Conservation (phyloP, 768 basidiomycete genomes). For the Lentinula guzmanii region DNA sequence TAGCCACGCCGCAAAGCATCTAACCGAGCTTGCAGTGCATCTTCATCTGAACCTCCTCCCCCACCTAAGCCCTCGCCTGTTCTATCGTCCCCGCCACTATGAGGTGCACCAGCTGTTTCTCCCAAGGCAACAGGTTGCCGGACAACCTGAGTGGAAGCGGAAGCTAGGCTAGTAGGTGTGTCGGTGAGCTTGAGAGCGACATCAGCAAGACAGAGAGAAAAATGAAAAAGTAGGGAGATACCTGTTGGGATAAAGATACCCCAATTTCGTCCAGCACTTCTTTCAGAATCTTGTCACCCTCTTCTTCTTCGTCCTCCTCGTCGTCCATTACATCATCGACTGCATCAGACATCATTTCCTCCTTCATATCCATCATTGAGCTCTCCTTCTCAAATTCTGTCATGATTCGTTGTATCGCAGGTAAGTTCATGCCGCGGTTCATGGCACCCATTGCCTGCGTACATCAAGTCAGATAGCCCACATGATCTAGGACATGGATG, state of each 20-base stretch:
- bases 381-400: conserved; percentile 97
- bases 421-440: conserved; percentile 94
- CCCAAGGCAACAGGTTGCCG: conserved; percentile 86
- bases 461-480: background rate
- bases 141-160: conserved; percentile 52
- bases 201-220: conserved; percentile 9
- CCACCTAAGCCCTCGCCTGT: conserved; percentile 14
- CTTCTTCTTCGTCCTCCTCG: conserved; percentile 95
- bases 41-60: conserved; percentile 65
- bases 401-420: conserved; percentile 94
- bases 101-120: conserved; percentile 28
- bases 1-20: conserved; percentile 80
- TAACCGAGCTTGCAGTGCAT: conserved; percentile 88
- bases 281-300: conserved; percentile 91
- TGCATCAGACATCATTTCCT: conserved; percentile 99
- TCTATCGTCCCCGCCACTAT: conserved; percentile 20
- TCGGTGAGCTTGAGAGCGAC: conserved; percentile 60
- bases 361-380: conserved; percentile 99
- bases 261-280: conserved; percentile 98
- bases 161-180: conserved; percentile 68
- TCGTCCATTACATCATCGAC: conserved; percentile 97
- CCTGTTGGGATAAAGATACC: conserved; percentile 83
- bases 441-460: conserved; percentile 93
- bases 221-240: conserved; percentile 18
- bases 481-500: background rate